phyloP scores from a whole-genome alignment of 805 yeast species.

The Kodamaea sagamina region DNA sequence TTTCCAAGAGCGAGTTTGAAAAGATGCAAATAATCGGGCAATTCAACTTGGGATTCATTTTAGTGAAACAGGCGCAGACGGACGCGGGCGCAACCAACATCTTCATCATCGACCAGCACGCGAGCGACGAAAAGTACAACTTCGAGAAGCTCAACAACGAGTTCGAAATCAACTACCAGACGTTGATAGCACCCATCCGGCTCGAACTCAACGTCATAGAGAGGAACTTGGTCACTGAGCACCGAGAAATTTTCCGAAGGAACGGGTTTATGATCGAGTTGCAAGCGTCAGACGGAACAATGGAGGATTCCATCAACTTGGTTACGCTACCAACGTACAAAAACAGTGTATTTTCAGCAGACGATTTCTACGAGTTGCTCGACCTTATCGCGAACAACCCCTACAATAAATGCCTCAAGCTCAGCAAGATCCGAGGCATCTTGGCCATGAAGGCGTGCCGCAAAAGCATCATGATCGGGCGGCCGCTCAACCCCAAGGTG shows the following conservation, averaged over 20 bases:
- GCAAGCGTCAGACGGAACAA: slow-evolving; percentile 14
- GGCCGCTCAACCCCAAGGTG: slow-evolving; percentile 52
- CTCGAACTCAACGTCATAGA: slow-evolving; percentile 77
- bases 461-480: slow-evolving; percentile 92
- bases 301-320: slow-evolving; percentile 52
- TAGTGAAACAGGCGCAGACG: slow-evolving; percentile 42
- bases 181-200: slow-evolving; percentile 58
- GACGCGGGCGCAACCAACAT: slow-evolving; percentile 7
- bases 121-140: slow-evolving; percentile 93
- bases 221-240: slow-evolving; percentile 67
- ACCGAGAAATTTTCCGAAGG: slow-evolving; percentile 54
- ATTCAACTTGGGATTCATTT: slow-evolving; percentile 92
- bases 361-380: slow-evolving; percentile 78
- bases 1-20: slow-evolving; percentile 70
- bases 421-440: slow-evolving; percentile 79
- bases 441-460: slow-evolving; percentile 96
- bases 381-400: slow-evolving; percentile 58
- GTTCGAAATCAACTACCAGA: slow-evolving; percentile 60
- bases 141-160: slow-evolving; percentile 68
- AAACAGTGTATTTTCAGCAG: slow-evolving; percentile 66
- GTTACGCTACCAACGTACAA: slow-evolving; percentile 67
- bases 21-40: slow-evolving; percentile 87
- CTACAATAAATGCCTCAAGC: slow-evolving; percentile 41
- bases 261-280: slow-evolving; percentile 73
- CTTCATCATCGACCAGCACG: slow-evolving; percentile 95